These are phyloP conservation scores for Copromyces sp. DNA, from an alignment of 495 filamentous ascomycete species.

Conservation along the genomic window DNA sequence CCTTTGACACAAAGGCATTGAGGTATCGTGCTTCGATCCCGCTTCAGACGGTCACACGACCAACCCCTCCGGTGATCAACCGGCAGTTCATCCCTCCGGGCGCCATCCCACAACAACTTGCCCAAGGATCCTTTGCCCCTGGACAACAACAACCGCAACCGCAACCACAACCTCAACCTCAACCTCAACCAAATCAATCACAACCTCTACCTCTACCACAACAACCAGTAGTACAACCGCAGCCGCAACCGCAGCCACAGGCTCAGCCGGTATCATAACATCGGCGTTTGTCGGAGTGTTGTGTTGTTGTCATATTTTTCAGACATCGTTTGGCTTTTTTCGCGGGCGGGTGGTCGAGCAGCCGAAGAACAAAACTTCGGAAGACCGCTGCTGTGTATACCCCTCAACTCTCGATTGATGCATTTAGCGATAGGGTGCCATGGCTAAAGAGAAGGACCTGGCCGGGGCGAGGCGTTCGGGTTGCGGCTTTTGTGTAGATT, in stretches of 20 bases:
- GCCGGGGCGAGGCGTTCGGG: conserved; percentile 21
- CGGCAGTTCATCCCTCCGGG: conserved; percentile 1
- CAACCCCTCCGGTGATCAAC: neutral
- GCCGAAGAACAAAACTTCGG: conserved; percentile 1
- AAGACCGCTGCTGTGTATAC: conserved; percentile 12
- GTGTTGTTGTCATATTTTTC: neutral
- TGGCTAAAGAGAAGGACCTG: conserved; percentile 8
- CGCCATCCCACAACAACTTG: neutral
- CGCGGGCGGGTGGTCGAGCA: neutral
- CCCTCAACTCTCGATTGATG: conserved; percentile 22
- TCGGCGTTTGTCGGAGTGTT: neutral
- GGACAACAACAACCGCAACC: conserved; percentile 1
- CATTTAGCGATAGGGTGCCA: conserved; percentile 22
- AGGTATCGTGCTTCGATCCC: conserved; percentile 63
- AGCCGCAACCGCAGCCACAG: conserved; percentile 4
- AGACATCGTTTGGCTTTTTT: neutral
- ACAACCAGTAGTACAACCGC: conserved; percentile 1
- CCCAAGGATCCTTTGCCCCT: neutral
- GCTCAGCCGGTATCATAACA: conserved; percentile 5
- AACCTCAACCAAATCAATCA: conserved; percentile 3
- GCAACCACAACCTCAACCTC: conserved; percentile 8
- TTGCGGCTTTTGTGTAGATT: conserved; percentile 18
- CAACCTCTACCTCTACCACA: neutral
- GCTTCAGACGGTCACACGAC: conserved; percentile 23
- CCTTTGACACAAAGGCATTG: conserved; percentile 58